Evolutionary conservation across 306 rosid genomes (phyloP).

Genomic region (Rubus parviflorus): DNA sequence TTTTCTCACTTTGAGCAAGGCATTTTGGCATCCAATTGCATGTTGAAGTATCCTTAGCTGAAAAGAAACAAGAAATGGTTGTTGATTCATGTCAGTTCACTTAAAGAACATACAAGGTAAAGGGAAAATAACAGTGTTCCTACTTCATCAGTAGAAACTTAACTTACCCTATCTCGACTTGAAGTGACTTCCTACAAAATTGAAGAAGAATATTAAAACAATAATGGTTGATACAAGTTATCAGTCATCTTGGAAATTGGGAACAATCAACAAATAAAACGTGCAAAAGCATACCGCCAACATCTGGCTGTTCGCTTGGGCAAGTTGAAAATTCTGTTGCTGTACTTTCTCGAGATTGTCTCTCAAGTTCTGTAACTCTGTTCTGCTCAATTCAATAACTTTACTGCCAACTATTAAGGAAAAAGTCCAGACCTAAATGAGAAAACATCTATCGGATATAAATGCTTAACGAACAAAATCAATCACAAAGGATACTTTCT

Average conservation of each 20-base stretch:
- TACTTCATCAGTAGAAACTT: conserved; percentile 19
- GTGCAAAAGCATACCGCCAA: conserved; percentile 46
- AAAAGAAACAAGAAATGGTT: conserved; percentile 26
- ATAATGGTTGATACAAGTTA: background rate
- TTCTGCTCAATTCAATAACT: conserved; percentile 49
- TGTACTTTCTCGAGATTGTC: conserved; percentile 53
- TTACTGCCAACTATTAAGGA: conserved; percentile 42
- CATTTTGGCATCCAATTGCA: conserved; percentile 76
- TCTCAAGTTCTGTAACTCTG: conserved; percentile 58
- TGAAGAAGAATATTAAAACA: conserved; percentile 14
- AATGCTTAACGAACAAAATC: conserved; percentile 18
- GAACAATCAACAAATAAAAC: conserved; percentile 3
- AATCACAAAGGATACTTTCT: conserved; percentile 62
- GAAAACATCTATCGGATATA: conserved; percentile 1
- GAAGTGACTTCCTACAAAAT: conserved; percentile 71
- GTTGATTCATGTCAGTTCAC: conserved; percentile 8
- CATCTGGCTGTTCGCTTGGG: conserved; percentile 66
- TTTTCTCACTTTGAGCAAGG: conserved; percentile 49
- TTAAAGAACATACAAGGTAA: conserved; percentile 2
- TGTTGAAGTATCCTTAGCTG: conserved; percentile 69
- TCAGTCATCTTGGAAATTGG: background rate
- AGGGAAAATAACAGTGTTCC: conserved; percentile 17
- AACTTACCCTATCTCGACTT: conserved; percentile 73
- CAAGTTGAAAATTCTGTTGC: conserved; percentile 75
- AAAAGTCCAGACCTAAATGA: conserved; percentile 4